Evolutionary conservation across 352 stramenopile genomes (phyloP), one percentile per base, ranked within the genome.

Genomic region (Phytophthora agathidicida): DNA sequence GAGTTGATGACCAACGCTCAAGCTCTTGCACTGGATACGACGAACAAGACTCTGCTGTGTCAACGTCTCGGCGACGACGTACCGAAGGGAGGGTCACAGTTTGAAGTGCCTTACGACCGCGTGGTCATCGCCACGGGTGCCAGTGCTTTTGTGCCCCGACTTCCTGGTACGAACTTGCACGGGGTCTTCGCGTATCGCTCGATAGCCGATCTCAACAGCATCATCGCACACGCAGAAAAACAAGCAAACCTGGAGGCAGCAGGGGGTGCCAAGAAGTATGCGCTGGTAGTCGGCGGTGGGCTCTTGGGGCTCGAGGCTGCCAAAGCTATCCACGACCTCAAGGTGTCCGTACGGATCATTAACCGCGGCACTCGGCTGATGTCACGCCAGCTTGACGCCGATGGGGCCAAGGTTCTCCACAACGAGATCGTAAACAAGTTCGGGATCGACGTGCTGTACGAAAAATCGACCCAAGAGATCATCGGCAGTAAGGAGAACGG

Each of bases 171-270:
- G 7, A 68, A 93, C 26, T 77, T 92, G 19, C 84, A 74, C 6
- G 93, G 93, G 13, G 89, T 98, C 6, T 98, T 97, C 75, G 93
- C 97, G 23, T 98, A 98, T 73, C 84, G 93, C 49, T 97, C 91
- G 0, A 96, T 98, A 65, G 78, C 94, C 62, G 93, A 98, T 55
- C 80, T 97, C 32, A 86, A 97, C 60, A 68, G 49, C 19, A 97
- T 96, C 75, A 83, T 96, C 35, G 75, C 75, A 7, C 95, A 94
- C 51, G 83, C 83, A 11, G 81, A 96, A 45, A 74, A 86, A 16
- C 79, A 82, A 35, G 55, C 56, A 7, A 44, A 62, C 10, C 19
- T 54, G 3, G 71, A 80, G 31, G 37, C 56, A 23, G 57, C 67
- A 35, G 67, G 56, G 2, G 37, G 36, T 16, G 37, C 27, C 4